Conservation (phyloP, 2,329 filamentous ascomycete genomes). For the Graphilbum sp. region DNA sequence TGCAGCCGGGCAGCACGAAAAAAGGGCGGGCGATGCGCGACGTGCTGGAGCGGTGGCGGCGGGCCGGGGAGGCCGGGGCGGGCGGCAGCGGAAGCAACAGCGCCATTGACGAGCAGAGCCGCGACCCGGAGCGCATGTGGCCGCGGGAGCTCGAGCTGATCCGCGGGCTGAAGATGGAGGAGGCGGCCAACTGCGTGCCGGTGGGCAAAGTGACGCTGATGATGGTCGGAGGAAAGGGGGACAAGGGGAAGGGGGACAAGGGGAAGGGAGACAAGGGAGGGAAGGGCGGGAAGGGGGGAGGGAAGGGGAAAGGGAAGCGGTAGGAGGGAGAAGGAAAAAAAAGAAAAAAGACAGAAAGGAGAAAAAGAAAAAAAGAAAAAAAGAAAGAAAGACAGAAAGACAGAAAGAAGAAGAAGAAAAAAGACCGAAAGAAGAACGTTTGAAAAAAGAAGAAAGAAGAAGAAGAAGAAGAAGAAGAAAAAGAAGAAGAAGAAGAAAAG, state of each 20-base stretch:
- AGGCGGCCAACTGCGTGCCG: conserved; percentile 65
- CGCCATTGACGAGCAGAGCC: conserved; percentile 37
- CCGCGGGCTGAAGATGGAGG: conserved; percentile 62
- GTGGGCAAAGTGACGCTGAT: conserved; percentile 69
- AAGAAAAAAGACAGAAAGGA: neutral
- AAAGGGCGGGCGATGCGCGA: conserved; percentile 92
- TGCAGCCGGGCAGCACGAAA: conserved; percentile 80
- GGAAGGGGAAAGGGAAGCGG: neutral
- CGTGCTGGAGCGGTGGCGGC: conserved; percentile 66
- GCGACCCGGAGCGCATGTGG: conserved; percentile 63
- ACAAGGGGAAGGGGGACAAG: neutral
- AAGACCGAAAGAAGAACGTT: too few species aligned
- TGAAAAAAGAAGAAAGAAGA: too few species aligned
- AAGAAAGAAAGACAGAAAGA: neutral
- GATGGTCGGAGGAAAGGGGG: conserved; percentile 33
- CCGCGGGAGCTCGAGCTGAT: conserved; percentile 75
- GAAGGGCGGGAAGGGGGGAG: neutral
- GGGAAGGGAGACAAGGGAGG: neutral
- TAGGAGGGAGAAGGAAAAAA: neutral
- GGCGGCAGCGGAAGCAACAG: conserved; percentile 22
- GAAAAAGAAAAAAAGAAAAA: neutral
- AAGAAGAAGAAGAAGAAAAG: too few species aligned
- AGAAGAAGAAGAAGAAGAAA: too few species aligned
- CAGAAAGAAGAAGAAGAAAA: neutral
- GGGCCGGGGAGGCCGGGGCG: conserved; percentile 33